Conservation (phyloP, 1,139 yeast genomes). For the Lodderomyces pseudojiufengensis region DNA sequence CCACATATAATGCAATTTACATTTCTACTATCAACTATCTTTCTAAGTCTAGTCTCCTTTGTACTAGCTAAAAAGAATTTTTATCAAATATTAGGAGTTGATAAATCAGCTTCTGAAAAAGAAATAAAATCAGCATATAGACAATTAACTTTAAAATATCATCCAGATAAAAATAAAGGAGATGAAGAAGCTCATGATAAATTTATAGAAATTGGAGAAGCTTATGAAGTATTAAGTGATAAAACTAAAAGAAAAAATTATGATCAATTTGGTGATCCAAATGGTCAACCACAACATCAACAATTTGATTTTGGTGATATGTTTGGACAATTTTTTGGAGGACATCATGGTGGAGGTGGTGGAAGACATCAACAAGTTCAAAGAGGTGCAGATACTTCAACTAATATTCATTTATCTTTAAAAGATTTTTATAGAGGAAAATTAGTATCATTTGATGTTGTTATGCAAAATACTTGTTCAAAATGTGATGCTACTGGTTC, state of each 20-base stretch:
- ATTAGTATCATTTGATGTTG: slow-evolving; percentile 56
- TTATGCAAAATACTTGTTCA: slow-evolving; percentile 71
- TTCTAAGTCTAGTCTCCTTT: slow-evolving; percentile 7
- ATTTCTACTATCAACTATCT: slow-evolving; percentile 9
- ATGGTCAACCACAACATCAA: slow-evolving; percentile 39
- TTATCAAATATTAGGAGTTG: slow-evolving; percentile 60
- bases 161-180: slow-evolving; percentile 84
- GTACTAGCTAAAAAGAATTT: slow-evolving; percentile 19
- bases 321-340: slow-evolving; percentile 72
- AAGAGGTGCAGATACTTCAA: slow-evolving; percentile 64
- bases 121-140: slow-evolving; percentile 88
- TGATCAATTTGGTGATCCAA: slow-evolving; percentile 84
- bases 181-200: slow-evolving; percentile 79
- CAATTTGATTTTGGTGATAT: slow-evolving; percentile 58
- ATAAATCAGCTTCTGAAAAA: slow-evolving; percentile 65
- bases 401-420: slow-evolving; percentile 54
- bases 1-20: slow-evolving; percentile 7
- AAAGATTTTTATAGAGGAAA: slow-evolving; percentile 69
- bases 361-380: slow-evolving; percentile 43
- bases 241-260: slow-evolving; percentile 66
- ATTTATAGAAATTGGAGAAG: slow-evolving; percentile 89
- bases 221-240: slow-evolving; percentile 84
- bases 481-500: slow-evolving; percentile 84
- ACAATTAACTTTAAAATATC: slow-evolving; percentile 78
- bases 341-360: slow-evolving; percentile 23